These are phyloP conservation scores for Albophoma yamanashiensis DNA, from an alignment of 2,329 filamentous ascomycete genomes.

Conservation along the genomic window DNA sequence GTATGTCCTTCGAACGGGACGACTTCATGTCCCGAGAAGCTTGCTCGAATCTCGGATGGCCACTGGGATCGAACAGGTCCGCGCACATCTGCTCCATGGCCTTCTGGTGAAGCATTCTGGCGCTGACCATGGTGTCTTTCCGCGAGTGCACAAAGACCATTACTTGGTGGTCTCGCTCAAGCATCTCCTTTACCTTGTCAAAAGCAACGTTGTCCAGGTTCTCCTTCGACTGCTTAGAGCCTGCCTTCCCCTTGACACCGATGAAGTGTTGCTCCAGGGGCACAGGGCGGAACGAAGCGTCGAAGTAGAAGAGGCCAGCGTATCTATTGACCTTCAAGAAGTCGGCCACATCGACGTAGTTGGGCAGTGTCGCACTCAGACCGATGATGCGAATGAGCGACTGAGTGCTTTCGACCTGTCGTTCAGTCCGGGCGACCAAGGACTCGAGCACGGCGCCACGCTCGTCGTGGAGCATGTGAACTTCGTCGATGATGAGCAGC, in stretches of 20 bases:
- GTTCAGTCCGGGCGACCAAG: slow-evolving; percentile 84
- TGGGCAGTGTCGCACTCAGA: slow-evolving; percentile 88
- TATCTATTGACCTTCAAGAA: slow-evolving; percentile 93
- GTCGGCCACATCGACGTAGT: slow-evolving; percentile 93
- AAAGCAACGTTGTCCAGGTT: slow-evolving; percentile 83
- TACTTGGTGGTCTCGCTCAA: slow-evolving; percentile 83
- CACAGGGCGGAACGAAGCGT: slow-evolving; percentile 88
- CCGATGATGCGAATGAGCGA: slow-evolving; percentile 94
- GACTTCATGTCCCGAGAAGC: slow-evolving; percentile 77
- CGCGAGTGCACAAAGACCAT: slow-evolving; percentile 99
- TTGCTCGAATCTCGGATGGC: slow-evolving; percentile 68
- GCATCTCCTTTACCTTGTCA: slow-evolving; percentile 91
- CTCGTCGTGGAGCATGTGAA: slow-evolving; percentile 98
- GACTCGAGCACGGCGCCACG: slow-evolving; percentile 93
- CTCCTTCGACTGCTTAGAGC: slow-evolving; percentile 70
- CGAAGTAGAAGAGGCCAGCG: slow-evolving; percentile 93
- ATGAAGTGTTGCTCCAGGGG: slow-evolving; percentile 96
- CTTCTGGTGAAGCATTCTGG: slow-evolving; percentile 76
- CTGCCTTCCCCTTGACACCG: slow-evolving; percentile 85
- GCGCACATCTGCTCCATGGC: slow-evolving; percentile 69
- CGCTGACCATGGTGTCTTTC: slow-evolving; percentile 85
- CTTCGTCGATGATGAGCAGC: slow-evolving; percentile 93
- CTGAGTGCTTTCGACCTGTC: slow-evolving; percentile 96
- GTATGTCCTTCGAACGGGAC: slow-evolving; percentile 74
- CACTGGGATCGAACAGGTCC: slow-evolving; percentile 73